These are phyloP conservation scores for Phytopythium mirpurense DNA, from an alignment of 352 stramenopile genomes.

Conservation along the genomic window DNA sequence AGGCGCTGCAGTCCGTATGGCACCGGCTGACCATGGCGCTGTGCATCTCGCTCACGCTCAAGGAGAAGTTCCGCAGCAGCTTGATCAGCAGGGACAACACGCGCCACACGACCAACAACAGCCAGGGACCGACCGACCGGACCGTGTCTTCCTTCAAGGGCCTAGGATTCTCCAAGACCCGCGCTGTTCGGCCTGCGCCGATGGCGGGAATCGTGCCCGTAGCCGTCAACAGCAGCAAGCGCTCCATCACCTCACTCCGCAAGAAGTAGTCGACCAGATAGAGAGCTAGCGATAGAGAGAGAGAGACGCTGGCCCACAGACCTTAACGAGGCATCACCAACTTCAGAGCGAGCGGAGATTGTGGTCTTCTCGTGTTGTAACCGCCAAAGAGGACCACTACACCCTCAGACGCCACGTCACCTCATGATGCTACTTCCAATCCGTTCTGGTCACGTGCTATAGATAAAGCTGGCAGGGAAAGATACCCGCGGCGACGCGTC, in stretches of 20 bases:
- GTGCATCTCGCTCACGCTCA: constrained; percentile 15
- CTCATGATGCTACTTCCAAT: too few relatives aligned
- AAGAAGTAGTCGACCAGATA: too few relatives aligned
- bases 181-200: not conserved
- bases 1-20: constrained; percentile 24
- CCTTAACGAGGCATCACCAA: not conserved
- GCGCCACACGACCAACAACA: not conserved
- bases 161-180: not conserved
- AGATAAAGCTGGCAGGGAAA: too few relatives aligned
- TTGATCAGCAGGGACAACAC: not conserved
- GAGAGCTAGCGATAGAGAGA: not conserved
- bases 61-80: constrained; percentile 5
- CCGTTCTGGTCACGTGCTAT: too few relatives aligned
- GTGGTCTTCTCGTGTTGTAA: too few relatives aligned
- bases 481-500: too few relatives aligned
- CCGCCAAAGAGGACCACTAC: too few relatives aligned
- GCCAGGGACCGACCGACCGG: not conserved
- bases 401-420: too few relatives aligned
- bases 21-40: constrained; percentile 19
- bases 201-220: not conserved
- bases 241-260: not conserved
- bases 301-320: not conserved
- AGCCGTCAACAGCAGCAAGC: not conserved
- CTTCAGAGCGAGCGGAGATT: too few relatives aligned
- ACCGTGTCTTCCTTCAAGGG: constrained; percentile 1